Evolutionary conservation across 495 filamentous ascomycete genomes (phyloP).

Genomic region (Penicillium crystallinum): DNA sequence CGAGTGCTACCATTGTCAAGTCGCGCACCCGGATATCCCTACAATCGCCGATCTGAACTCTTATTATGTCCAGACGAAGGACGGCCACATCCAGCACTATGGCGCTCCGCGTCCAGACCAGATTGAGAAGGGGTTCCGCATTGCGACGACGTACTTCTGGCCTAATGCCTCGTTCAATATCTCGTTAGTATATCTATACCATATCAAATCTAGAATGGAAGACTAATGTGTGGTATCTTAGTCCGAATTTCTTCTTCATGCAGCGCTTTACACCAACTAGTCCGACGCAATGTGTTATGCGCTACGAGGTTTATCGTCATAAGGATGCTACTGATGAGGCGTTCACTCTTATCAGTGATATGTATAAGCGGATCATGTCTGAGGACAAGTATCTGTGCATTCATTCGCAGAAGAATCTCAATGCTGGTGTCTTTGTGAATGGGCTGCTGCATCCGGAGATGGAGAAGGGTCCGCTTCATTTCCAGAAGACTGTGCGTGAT

Average conservation of each 20-base stretch:
- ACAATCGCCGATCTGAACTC: conserved; percentile 37
- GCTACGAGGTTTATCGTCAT: conserved; percentile 46
- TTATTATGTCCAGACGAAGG: conserved; percentile 39
- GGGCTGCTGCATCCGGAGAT: conserved; percentile 43
- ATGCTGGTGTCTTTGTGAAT: conserved; percentile 43
- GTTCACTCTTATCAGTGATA: conserved; percentile 36
- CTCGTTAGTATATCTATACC: conserved; percentile 28
- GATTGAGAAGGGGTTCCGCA: conserved; percentile 27
- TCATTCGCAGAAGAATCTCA: conserved; percentile 44
- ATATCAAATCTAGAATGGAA: no score
- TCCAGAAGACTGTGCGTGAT: conserved; percentile 40
- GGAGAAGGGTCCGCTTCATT: conserved; percentile 44
- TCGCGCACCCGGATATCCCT: conserved; percentile 43
- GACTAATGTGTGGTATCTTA: conserved; percentile 11
- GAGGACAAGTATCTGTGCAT: conserved; percentile 48
- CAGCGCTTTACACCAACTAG: conserved; percentile 40
- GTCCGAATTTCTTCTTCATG: conserved; percentile 46
- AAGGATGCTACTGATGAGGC: conserved; percentile 41
- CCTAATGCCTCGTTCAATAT: conserved; percentile 42
- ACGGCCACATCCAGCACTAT: conserved; percentile 36
- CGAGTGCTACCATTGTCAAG: conserved; percentile 49
- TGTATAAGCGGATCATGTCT: conserved; percentile 43
- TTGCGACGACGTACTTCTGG: conserved; percentile 40
- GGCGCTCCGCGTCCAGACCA: conserved; percentile 34
- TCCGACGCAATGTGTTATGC: conserved; percentile 32